These are phyloP conservation scores for Paracoccidioides brasiliensis DNA, from an alignment of 2,329 filamentous ascomycete genomes.

Conservation along the genomic window DNA sequence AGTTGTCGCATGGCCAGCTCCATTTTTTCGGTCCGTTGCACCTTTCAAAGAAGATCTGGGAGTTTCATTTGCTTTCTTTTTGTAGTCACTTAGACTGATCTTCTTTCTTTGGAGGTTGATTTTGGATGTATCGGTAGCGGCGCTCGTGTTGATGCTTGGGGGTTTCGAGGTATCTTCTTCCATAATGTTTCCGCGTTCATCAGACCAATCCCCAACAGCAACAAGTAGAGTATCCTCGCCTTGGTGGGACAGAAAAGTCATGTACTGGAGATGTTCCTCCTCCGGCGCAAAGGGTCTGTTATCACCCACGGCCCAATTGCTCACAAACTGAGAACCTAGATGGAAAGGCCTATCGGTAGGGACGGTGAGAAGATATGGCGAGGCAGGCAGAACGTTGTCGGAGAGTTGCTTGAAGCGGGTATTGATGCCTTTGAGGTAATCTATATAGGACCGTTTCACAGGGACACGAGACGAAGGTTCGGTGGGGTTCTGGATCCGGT, in stretches of 20 bases:
- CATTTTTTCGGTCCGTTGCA: not conserved
- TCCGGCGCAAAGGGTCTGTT: constrained; percentile 41
- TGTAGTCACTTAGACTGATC: constrained; percentile 49
- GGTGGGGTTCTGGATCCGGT: constrained; percentile 3
- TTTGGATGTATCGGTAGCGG: constrained; percentile 25
- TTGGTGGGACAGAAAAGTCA: constrained; percentile 48
- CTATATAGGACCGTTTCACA: constrained; percentile 10
- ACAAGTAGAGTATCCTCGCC: constrained; percentile 40
- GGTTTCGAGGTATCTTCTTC: constrained; percentile 26
- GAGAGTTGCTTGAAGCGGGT: constrained; percentile 27
- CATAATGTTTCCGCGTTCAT: constrained; percentile 35
- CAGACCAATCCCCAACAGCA: constrained; percentile 42
- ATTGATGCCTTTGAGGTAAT: constrained; percentile 16
- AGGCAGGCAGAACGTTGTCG: constrained; percentile 30
- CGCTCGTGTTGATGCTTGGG: constrained; percentile 30
- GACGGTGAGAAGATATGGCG: constrained; percentile 35
- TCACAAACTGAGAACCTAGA: constrained; percentile 29
- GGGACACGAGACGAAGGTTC: constrained; percentile 3
- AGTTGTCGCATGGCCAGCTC: not conserved
- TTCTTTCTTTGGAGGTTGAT: constrained; percentile 42
- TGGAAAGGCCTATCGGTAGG: constrained; percentile 35
- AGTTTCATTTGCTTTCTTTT: constrained; percentile 38
- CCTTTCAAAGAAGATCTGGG: constrained; percentile 17
- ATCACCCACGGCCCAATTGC: constrained; percentile 35
- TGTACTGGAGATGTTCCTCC: constrained; percentile 49